Evolutionary conservation across 306 rosid genomes (phyloP).

Genomic region (Vigna hirtella): DNA sequence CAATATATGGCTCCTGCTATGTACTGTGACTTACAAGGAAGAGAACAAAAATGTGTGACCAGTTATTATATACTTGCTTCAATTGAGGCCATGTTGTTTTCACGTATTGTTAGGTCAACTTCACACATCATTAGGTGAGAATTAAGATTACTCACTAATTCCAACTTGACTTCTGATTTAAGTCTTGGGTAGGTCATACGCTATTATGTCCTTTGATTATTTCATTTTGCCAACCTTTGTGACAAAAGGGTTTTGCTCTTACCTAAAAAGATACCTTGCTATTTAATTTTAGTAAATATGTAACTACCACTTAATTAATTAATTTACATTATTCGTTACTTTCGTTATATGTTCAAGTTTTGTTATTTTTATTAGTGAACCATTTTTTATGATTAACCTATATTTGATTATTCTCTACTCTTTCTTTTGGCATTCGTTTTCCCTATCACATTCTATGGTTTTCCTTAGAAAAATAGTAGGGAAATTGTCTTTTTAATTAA

Average conservation of each 20-base stretch:
- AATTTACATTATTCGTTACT: neutral
- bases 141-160: conserved; percentile 35
- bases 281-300: conserved; percentile 13
- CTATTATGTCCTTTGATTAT: conserved; percentile 15
- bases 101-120: conserved; percentile 45
- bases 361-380: neutral
- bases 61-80: neutral
- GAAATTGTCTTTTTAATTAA: neutral
- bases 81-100: conserved; percentile 7
- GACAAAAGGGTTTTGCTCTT: neutral
- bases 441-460: too few species aligned
- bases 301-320: conserved; percentile 22
- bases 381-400: neutral
- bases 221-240: conserved; percentile 20
- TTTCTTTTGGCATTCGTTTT: too few species aligned
- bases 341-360: neutral
- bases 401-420: neutral
- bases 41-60: neutral
- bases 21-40: conserved; percentile 3
- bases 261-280: conserved; percentile 14
- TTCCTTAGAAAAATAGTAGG: neutral
- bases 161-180: conserved; percentile 48
- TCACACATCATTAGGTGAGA: conserved; percentile 50
- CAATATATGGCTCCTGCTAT: neutral
- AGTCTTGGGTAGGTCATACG: neutral